Evolutionary conservation across 2,329 filamentous ascomycete genomes (phyloP).

Genomic region (Cordyceps farinosa): DNA sequence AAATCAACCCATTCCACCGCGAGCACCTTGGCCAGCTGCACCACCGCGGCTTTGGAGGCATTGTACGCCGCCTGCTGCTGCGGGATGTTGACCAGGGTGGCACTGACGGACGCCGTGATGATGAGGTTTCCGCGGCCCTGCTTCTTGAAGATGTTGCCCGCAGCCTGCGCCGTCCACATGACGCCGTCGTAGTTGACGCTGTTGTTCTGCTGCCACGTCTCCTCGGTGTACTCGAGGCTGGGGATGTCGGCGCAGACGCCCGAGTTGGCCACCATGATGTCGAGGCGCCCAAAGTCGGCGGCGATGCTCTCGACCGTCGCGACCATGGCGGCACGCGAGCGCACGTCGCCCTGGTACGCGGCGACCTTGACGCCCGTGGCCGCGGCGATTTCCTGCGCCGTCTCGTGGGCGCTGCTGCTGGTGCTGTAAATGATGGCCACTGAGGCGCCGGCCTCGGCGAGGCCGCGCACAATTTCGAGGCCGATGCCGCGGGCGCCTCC

Average conservation of each 20-base stretch:
- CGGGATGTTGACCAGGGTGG: slow-evolving; percentile 24
- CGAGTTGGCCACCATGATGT: slow-evolving; percentile 30
- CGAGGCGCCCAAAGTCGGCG: slow-evolving; percentile 23
- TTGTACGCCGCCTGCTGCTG: slow-evolving; percentile 62
- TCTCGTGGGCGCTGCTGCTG: slow-evolving; percentile 18
- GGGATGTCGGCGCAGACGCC: slow-evolving; percentile 26
- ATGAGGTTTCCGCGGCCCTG: slow-evolving; percentile 28
- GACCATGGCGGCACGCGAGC: slow-evolving; percentile 21
- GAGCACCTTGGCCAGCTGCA: slow-evolving; percentile 49
- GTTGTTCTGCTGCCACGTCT: slow-evolving; percentile 26
- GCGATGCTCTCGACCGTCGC: slow-evolving; percentile 21
- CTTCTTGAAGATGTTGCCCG: slow-evolving; percentile 26
- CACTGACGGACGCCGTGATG: slow-evolving; percentile 26
- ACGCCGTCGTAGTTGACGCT: slow-evolving; percentile 29
- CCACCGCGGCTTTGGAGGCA: slow-evolving; percentile 59
- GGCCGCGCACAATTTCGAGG: slow-evolving; percentile 20
- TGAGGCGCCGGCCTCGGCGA: slow-evolving; percentile 19
- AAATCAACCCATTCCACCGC: slow-evolving; percentile 70
- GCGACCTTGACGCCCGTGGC: slow-evolving; percentile 24
- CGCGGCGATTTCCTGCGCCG: slow-evolving; percentile 17
- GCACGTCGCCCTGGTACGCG: slow-evolving; percentile 36
- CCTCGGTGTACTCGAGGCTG: slow-evolving; percentile 27
- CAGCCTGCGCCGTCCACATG: slow-evolving; percentile 26
- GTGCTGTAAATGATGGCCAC: slow-evolving; percentile 21
- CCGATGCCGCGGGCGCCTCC: slow-evolving; percentile 21